phyloP scores from a whole-genome alignment of 306 rosid species.

The Medicago arabica region DNA sequence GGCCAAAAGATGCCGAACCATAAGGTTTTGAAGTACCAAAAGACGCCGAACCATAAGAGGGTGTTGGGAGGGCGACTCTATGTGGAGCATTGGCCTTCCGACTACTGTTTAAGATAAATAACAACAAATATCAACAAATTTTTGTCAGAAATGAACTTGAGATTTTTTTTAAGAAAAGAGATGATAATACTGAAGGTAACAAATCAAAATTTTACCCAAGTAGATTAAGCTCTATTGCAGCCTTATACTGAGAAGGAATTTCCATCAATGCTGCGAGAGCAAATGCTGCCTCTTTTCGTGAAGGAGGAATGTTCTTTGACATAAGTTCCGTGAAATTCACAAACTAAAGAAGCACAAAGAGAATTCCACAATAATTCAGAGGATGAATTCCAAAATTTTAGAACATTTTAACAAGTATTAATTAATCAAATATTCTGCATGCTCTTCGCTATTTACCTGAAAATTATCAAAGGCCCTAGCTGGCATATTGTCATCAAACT shows the following conservation, averaged over 20 bases:
- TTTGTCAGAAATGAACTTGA: conserved; percentile 33
- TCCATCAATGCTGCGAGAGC: conserved; percentile 97
- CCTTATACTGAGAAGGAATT: conserved; percentile 95
- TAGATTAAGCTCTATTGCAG: conserved; percentile 76
- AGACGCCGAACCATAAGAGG: conserved; percentile 60
- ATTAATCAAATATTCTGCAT: neutral
- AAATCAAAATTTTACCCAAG: conserved; percentile 66
- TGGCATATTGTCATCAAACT: conserved; percentile 94
- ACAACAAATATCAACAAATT: conserved; percentile 35
- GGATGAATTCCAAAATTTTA: conserved; percentile 28
- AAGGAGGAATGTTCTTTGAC: conserved; percentile 72
- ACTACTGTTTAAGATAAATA: conserved; percentile 49
- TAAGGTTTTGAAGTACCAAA: conserved; percentile 53
- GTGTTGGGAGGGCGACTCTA: conserved; percentile 89
- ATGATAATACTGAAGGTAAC: conserved; percentile 23
- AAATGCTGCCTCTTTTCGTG: conserved; percentile 88
- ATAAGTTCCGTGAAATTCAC: conserved; percentile 86
- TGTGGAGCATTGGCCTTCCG: conserved; percentile 58
- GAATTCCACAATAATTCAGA: conserved; percentile 22
- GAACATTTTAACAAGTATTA: conserved; percentile 9
- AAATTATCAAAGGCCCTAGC: conserved; percentile 88
- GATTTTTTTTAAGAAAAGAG: neutral
- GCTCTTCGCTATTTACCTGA: conserved; percentile 60
- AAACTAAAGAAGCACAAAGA: conserved; percentile 59
- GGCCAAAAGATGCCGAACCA: conserved; percentile 61